Conservation (phyloP, 257 asterid genomes). For the Anisodus tanguticus region DNA sequence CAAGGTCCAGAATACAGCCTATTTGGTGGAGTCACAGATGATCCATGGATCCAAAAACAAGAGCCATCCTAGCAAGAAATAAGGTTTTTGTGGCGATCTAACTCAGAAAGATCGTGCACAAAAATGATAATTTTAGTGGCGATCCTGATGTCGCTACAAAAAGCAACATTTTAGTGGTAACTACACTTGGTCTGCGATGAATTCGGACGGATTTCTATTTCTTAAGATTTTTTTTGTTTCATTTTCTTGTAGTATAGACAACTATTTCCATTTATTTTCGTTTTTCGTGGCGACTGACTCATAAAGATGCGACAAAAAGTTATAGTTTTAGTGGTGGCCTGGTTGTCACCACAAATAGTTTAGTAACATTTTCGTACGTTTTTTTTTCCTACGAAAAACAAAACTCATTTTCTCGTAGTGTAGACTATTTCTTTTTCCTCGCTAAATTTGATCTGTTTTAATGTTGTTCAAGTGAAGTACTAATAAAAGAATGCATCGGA, state of each 20-base stretch:
- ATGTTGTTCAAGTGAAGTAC: background rate
- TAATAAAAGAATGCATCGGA: too few species aligned
- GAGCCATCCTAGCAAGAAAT: slow-evolving; percentile 23
- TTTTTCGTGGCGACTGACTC: background rate
- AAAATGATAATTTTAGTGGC: background rate
- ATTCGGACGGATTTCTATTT: background rate
- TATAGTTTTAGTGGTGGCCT: background rate
- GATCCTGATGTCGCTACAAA: background rate
- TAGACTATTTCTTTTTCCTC: background rate
- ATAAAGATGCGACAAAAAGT: background rate
- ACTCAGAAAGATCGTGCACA: background rate
- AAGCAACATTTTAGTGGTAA: background rate
- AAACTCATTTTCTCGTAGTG: too few species aligned
- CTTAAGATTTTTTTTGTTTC: too few species aligned
- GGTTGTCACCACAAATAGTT: too few species aligned
- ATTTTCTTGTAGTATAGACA: background rate
- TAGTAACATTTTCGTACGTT: too few species aligned
- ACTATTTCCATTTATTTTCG: background rate
- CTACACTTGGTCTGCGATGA: background rate
- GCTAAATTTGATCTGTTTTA: slow-evolving; percentile 2
- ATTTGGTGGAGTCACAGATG: slow-evolving; percentile 8
- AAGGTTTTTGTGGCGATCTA: background rate
- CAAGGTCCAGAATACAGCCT: slow-evolving; percentile 33
- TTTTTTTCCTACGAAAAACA: too few species aligned
- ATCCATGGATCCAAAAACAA: slow-evolving; percentile 33